Conservation (phyloP, 2,329 filamentous ascomycete genomes). For the Biscogniauxia marginata region DNA sequence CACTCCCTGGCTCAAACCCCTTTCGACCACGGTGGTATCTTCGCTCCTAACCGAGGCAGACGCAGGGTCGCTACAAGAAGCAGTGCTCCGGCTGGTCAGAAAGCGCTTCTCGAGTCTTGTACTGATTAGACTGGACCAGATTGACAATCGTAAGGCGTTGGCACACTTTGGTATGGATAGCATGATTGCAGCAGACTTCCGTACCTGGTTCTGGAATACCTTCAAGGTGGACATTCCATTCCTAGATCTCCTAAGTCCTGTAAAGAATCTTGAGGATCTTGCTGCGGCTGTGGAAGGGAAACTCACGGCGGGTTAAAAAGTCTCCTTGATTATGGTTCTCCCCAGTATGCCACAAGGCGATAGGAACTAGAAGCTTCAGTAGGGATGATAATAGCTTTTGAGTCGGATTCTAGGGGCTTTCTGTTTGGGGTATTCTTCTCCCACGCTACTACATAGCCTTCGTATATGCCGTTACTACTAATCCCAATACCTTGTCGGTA, state of each 20-base stretch:
- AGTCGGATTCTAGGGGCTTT: too few relatives aligned
- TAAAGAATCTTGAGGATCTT: constrained; percentile 1
- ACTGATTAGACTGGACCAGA: constrained; percentile 9
- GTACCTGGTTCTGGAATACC: constrained; percentile 33
- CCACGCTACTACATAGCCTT: too few relatives aligned
- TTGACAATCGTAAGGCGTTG: constrained; percentile 17
- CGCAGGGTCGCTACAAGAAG: constrained; percentile 20
- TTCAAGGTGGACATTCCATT: constrained; percentile 36
- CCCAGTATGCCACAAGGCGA: too few relatives aligned
- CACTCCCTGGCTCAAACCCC: not conserved
- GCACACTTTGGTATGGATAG: constrained; percentile 32
- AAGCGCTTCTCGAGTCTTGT: constrained; percentile 16
- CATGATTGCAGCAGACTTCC: constrained; percentile 37
- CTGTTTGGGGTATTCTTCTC: too few relatives aligned
- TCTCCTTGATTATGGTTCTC: too few relatives aligned
- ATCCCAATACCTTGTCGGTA: too few relatives aligned
- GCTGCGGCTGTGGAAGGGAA: constrained; percentile 1
- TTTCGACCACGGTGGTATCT: not conserved
- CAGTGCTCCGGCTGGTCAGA: constrained; percentile 2
- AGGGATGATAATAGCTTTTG: too few relatives aligned
- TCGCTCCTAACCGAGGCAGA: not conserved
- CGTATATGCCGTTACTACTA: too few relatives aligned
- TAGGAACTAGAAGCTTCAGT: too few relatives aligned
- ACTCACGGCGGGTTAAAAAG: too few relatives aligned
- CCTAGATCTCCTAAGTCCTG: constrained; percentile 18